A percentile compares a stretch with the other conserved stretches of the same genome.
Conservation (phyloP, 257 asterid genomes). For the Thymus quinquecostatus region DNA sequence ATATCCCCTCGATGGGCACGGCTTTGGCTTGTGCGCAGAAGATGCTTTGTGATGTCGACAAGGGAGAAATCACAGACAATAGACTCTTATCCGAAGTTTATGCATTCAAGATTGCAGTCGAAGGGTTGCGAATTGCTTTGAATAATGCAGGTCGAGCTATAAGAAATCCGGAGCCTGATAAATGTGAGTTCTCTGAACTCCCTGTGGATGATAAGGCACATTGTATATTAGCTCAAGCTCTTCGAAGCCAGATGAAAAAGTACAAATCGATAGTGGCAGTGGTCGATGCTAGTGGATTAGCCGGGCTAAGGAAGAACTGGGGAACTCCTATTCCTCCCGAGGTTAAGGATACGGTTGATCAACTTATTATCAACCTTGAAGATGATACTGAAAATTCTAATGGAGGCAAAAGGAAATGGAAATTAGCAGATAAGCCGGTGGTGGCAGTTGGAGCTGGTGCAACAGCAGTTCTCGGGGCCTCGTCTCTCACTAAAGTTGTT, state of each 20-base stretch:
- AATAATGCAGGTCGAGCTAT: conserved; percentile 69
- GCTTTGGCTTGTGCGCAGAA: conserved; percentile 84
- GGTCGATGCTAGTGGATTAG: conserved; percentile 77
- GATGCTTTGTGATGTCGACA: conserved; percentile 69
- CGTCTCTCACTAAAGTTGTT: conserved; percentile 77
- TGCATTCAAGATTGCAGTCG: conserved; percentile 81
- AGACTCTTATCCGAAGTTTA: conserved; percentile 68
- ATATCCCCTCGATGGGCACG: conserved; percentile 68
- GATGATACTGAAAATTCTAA: conserved; percentile 39
- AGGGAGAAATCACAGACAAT: conserved; percentile 62
- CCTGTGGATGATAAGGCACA: conserved; percentile 73
- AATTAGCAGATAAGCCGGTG: conserved; percentile 68
- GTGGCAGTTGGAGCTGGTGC: conserved; percentile 98
- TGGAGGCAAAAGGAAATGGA: conserved; percentile 45
- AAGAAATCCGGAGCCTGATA: conserved; percentile 30
- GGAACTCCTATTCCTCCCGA: conserved; percentile 61
- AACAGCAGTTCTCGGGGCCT: conserved; percentile 79
- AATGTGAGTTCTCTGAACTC: conserved; percentile 59
- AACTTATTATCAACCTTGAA: conserved; percentile 50
- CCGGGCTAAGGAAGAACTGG: conserved; percentile 89
- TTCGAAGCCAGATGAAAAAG: conserved; percentile 67
- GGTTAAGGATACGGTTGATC: conserved; percentile 64
- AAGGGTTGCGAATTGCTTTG: conserved; percentile 84
- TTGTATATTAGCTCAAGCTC: conserved; percentile 81
- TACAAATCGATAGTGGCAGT: conserved; percentile 77